Evolutionary conservation across 768 basidiomycete genomes (phyloP).

Genomic region (Termitomyces sp.): DNA sequence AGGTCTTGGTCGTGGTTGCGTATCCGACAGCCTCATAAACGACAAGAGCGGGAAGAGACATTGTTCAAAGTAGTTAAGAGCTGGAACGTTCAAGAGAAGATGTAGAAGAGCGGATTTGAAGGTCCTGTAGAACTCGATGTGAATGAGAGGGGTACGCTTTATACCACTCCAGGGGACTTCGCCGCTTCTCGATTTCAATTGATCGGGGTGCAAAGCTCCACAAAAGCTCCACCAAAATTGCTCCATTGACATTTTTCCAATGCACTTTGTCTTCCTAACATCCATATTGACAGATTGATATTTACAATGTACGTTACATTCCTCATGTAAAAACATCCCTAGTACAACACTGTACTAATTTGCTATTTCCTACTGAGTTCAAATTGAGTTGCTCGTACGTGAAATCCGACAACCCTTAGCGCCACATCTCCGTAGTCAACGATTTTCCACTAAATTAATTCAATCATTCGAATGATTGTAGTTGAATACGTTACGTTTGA

Average conservation of each 20-base stretch:
- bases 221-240: background rate
- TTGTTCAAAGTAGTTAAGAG: background rate
- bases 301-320: background rate
- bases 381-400: background rate
- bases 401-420: background rate
- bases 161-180: background rate
- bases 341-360: background rate
- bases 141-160: background rate
- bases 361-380: background rate
- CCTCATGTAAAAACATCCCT: background rate
- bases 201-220: background rate
- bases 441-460: background rate
- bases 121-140: background rate
- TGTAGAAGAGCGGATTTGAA: background rate
- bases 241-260: background rate
- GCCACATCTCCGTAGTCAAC: background rate
- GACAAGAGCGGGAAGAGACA: background rate
- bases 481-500: background rate
- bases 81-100: background rate
- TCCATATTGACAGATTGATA: background rate
- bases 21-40: background rate
- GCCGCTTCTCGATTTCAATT: background rate
- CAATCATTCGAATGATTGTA: background rate
- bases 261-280: background rate
- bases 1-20: background rate